Base-by-base conservation (phyloP, 148 eudicot genomes). In the Cornus controversa region DNA sequence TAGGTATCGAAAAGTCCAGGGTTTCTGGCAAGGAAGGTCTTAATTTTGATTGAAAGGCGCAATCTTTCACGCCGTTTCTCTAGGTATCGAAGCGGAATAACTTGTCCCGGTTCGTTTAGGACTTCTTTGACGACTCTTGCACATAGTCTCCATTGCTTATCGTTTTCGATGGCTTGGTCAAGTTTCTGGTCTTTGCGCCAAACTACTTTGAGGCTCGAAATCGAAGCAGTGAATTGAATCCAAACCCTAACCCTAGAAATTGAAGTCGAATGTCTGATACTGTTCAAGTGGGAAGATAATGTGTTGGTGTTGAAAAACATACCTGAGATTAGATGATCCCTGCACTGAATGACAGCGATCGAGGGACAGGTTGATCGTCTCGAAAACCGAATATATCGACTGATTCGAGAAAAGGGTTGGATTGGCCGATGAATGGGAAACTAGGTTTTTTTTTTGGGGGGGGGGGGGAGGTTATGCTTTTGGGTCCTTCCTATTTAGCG, bases 111-210 rank as follows among this genome's bases (percentile, higher is more conserved):
- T 67, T 90, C 94, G 69, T 91, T 93, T 62, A 94, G 83, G 18
- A 94, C 93, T 65, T 94, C 96, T 78, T 86, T 89, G 47, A 92
- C 96, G 69, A 94, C 90, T 70, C 89, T 78, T 1, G 88, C 81
- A 70, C 91, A 85, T 57, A 86, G 85, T 24, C 88, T 79, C 89
- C 89, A 90, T 82, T 84, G 84, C 14, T 87, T 92, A 75, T 93
- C 96, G 77, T 79, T 83, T 54, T 86, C 84, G 40, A 93, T 89
- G 53, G 94, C 92, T 70, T 79, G 75, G 70, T 93, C 98, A 29
- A 93, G 92, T 15, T 77, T 81, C 0, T 8, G 71, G 47, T 93
- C 98, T 80, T 90, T 93, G 66, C 96, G 91, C 96, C 96, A 93
- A 1, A 69, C 82, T 67, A 93, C 98, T 84, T 87, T 93, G 71